phyloP scores from a whole-genome alignment of 768 basidiomycete genomes.

The Termitomyces eurrhizus region DNA sequence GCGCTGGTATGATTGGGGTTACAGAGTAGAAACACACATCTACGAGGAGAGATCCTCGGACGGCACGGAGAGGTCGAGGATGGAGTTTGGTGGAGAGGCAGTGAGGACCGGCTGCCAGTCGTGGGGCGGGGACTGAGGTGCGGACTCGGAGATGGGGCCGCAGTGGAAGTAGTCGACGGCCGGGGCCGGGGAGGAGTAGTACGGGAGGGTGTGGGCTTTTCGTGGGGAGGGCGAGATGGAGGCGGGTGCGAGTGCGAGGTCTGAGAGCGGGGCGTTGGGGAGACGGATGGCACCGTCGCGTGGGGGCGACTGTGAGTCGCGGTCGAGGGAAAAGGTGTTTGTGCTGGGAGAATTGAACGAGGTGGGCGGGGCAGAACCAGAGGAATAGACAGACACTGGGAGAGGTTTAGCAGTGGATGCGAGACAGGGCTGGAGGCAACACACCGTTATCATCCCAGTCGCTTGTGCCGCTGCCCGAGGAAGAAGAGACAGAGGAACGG shows the following conservation, averaged over 20 bases:
- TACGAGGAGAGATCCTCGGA: background rate
- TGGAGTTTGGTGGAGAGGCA: conserved; percentile 1
- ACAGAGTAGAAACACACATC: background rate
- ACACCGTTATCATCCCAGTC: conserved; percentile 83
- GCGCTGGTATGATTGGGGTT: conserved; percentile 1
- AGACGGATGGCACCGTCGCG: conserved; percentile 64
- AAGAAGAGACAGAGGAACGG: conserved; percentile 63
- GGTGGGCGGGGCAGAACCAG: conserved; percentile 58
- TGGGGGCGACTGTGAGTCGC: conserved; percentile 48
- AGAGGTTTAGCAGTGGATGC: conserved; percentile 16
- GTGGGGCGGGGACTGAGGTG: conserved; percentile 3
- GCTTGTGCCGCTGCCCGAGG: conserved; percentile 53
- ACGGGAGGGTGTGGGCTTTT: conserved; percentile 3
- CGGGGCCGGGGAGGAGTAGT: conserved; percentile 11
- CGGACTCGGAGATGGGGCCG: conserved; percentile 5
- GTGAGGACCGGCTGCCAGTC: conserved; percentile 9
- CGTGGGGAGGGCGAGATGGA: conserved; percentile 19
- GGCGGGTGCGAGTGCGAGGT: conserved; percentile 40
- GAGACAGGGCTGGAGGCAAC: conserved; percentile 24
- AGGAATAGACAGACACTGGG: conserved; percentile 50
- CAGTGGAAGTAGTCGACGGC: conserved; percentile 15
- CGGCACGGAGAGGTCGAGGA: background rate
- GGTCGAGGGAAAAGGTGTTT: conserved; percentile 56
- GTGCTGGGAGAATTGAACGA: conserved; percentile 65
- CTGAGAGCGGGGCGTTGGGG: conserved; percentile 67